Evolutionary conservation across 2,329 filamentous ascomycete genomes (phyloP), one percentile per base, ranked within the genome.

Genomic region (Metarhizium anisopliae): DNA sequence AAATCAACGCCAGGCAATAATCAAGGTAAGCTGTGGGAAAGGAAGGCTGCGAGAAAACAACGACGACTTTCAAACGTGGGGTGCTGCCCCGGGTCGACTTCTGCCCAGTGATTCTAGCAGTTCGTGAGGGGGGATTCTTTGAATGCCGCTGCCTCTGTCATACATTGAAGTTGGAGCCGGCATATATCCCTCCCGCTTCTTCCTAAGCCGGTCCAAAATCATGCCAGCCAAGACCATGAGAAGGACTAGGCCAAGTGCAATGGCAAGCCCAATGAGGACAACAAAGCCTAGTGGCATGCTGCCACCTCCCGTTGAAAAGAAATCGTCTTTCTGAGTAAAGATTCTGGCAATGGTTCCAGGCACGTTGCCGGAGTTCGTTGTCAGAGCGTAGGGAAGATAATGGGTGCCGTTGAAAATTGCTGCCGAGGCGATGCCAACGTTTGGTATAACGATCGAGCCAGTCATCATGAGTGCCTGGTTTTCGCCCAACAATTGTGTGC

Each of bases 371-470:
- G 79, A 72, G 57, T 79, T 86, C 50, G 83, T 87, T 2, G 92
- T 89, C 47, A 99, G 80, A 45, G 90, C 81, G 68, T 93, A 96
- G 0, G 94, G 93, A 53, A 78, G 77, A 67, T 93, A 84, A 2
- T 77, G 74, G 11, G 85, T 90, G 63, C 94, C 94, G 66, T 97
- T 90, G 75, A 89, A 99, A 32, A 96, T 75, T 7, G 86, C 93
- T 8, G 90, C 91, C 14, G 93, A 95, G 6, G 87, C 90, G 56
- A 85, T 86, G 57, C 93, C 92, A 66, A 91, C 91, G 51, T 75
- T 74, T 0, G 87, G 83, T 18, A 97, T 78, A 60, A 84, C 80
- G 61, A 99, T 82, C 54, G 87, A 82, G 43, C 94, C 94, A n/a
- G 90, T 90, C 52, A 97, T 76, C 72, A 99, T 80, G 40, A 99